These are phyloP conservation scores for Candida fluviatilis DNA, from an alignment of 805 yeast species.

Conservation along the genomic window DNA sequence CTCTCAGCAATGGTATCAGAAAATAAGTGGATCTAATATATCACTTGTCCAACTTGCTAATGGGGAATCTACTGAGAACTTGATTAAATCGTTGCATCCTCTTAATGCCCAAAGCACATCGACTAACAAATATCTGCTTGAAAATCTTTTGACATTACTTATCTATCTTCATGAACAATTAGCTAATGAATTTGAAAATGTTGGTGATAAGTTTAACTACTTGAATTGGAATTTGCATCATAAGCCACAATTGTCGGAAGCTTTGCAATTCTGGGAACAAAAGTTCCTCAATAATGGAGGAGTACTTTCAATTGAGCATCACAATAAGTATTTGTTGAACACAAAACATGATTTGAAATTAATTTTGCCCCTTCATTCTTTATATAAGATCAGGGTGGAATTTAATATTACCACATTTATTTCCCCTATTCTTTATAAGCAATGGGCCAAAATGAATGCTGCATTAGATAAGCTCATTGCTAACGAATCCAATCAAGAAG, in stretches of 20 bases:
- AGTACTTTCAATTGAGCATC: conserved; percentile 48
- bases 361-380: conserved; percentile 60
- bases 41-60: conserved; percentile 55
- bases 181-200: conserved; percentile 45
- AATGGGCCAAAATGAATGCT: conserved; percentile 64
- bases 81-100: conserved; percentile 35
- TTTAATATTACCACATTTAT: conserved; percentile 59
- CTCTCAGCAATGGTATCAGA: conserved; percentile 47
- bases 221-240: conserved; percentile 64
- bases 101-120: conserved; percentile 2
- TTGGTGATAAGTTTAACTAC: conserved; percentile 41
- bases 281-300: conserved; percentile 63
- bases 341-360: conserved; percentile 56
- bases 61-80: conserved; percentile 43
- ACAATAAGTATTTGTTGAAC: conserved; percentile 45
- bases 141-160: conserved; percentile 51
- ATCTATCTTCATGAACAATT: conserved; percentile 67
- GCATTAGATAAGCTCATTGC: conserved; percentile 47
- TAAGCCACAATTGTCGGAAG: conserved; percentile 53
- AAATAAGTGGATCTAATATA: conserved; percentile 8
- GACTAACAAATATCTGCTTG: background rate
- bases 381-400: conserved; percentile 65
- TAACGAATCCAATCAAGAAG: conserved; percentile 33
- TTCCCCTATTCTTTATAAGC: conserved; percentile 56
- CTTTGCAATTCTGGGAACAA: conserved; percentile 67